These are phyloP conservation scores for Iris pallida DNA, from an alignment of 116 monocot genomes.

Conservation along the genomic window DNA sequence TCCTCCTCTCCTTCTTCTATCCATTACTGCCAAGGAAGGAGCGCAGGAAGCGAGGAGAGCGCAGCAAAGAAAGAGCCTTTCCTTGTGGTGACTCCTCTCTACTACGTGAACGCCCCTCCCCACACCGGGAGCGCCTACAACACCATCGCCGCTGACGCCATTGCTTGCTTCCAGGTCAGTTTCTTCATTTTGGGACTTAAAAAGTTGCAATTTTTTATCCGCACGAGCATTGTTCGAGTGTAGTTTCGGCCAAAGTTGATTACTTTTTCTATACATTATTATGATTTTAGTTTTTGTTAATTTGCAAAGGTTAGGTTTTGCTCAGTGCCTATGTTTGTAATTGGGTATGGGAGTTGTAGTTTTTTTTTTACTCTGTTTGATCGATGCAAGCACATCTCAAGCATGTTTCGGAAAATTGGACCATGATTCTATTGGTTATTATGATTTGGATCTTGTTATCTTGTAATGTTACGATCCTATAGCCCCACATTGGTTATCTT, in stretches of 20 bases:
- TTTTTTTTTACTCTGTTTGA: no score
- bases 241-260: not conserved
- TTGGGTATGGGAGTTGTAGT: no score
- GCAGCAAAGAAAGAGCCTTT: conserved; percentile 28
- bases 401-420: no score
- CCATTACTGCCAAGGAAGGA: conserved; percentile 16
- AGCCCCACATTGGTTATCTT: not conserved
- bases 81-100: conserved; percentile 87
- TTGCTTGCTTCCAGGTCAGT: conserved; percentile 84
- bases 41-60: conserved; percentile 6
- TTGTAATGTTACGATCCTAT: no score
- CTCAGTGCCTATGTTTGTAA: no score
- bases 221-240: not conserved
- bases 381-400: no score
- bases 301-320: no score
- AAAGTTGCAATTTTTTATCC: not conserved
- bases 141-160: conserved; percentile 94
- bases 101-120: conserved; percentile 95
- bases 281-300: not conserved
- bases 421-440: no score
- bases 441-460: no score
- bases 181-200: not conserved
- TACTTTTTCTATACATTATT: not conserved
- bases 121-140: conserved; percentile 99
- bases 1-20: conserved; percentile 2